Evolutionary conservation across 1,284 basidiomycete species (phyloP), one percentile per base, ranked within the genome.

Genomic region (Moesziomyces parantarcticus): DNA sequence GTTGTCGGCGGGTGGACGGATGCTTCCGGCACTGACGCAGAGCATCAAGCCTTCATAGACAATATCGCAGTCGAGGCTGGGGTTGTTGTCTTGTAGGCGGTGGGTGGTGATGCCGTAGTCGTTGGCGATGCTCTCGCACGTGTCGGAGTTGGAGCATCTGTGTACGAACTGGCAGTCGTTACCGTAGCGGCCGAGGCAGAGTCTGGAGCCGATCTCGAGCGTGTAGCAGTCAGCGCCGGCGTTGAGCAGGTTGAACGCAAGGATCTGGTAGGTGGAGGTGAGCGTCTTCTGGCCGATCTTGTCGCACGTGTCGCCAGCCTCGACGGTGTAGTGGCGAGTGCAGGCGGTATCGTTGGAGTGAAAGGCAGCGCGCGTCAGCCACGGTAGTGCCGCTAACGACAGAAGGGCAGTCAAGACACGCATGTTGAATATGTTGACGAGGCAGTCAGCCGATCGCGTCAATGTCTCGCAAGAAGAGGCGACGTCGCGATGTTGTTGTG

Each of bases 231-330:
- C 49, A 0, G 75, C 16, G 75, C 91, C 84, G 71, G 91, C 88
- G 58, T 79, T 74, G 53, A 68, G 78, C 0, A 84, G 57, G 84
- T 92, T 92, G 75, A 88, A 85, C 14, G 86, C 87, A 3, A 89
- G 88, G 49, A 92, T 88, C 84, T 92, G 91, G 85, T 89, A 92
- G 88, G 90, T 91, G 26, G 91, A 91, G 59, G 87, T 89, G 52
- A 88, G 87, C 45, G 90, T 81, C 20, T 87, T 86, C 39, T 87
- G 87, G 60, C 90, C 91, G 81, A 92, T 91, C 69, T 80, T 79
- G 85, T 92, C 90, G 78, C 90, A 92, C 55, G 86, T 87, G 77
- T 92, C 91, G 54, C 88, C 89, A 1, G 77, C 77, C 71, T 88
- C 75, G 50, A 91, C 86, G 60, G 87, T 89, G 85, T 92, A 91